Percentiles rank a stretch among this genome's conserved stretches.
phyloP scores from a whole-genome alignment of 208 protist species.

The Trypanosoma scelopori region DNA sequence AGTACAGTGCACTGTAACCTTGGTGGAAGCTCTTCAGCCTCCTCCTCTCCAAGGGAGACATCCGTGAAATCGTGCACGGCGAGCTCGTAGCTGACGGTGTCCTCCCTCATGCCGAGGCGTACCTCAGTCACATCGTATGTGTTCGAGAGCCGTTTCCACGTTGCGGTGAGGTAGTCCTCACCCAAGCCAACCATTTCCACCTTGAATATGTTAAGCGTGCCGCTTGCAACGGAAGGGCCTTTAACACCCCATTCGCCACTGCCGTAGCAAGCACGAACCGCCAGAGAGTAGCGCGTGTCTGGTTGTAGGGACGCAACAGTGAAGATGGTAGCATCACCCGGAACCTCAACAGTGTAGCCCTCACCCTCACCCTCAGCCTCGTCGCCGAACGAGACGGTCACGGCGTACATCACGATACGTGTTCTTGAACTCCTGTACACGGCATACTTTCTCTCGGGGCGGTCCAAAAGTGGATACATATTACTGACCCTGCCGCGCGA shows the following conservation, averaged over 20 bases:
- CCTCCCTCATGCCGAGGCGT: constrained; percentile 62
- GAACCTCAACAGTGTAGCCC: constrained; percentile 55
- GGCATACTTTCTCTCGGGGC: constrained; percentile 31
- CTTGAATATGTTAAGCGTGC: constrained; percentile 74
- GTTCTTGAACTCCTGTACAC: constrained; percentile 62
- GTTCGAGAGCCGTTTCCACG: constrained; percentile 75
- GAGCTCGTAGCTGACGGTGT: constrained; percentile 81
- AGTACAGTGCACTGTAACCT: constrained; percentile 29
- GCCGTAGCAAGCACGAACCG: constrained; percentile 75
- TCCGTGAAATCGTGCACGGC: constrained; percentile 71
- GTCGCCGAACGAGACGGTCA: constrained; percentile 35
- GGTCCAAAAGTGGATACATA: constrained; percentile 51
- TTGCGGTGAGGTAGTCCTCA: constrained; percentile 79
- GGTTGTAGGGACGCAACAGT: constrained; percentile 57
- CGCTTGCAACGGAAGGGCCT: constrained; percentile 50
- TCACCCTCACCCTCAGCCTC: constrained; percentile 47
- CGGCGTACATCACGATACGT: constrained; percentile 41
- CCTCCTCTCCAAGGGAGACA: constrained; percentile 55
- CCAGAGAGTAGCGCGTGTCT: constrained; percentile 69
- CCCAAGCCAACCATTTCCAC: constrained; percentile 64
- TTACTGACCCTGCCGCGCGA: background rate
- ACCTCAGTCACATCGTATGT: constrained; percentile 53
- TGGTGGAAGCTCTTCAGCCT: constrained; percentile 21
- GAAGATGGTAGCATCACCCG: constrained; percentile 44
- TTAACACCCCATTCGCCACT: constrained; percentile 68